Percentiles rank a stretch among this genome's conserved stretches.
phyloP scores from a whole-genome alignment of 2,329 filamentous ascomycete genomes.

The Colletotrichum plurivorum region DNA sequence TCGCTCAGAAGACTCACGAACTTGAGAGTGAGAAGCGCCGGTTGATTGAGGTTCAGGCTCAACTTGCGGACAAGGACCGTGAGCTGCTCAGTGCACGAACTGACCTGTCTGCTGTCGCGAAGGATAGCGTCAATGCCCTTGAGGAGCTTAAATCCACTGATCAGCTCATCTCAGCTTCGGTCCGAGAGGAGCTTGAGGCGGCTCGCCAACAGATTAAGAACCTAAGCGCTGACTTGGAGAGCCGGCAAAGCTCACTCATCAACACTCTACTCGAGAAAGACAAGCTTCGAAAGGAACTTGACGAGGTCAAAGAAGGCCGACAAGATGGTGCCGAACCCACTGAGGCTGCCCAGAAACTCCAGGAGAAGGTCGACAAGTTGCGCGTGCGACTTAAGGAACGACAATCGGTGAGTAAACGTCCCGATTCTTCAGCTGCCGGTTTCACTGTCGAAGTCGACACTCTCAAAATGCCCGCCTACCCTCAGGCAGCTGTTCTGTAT shows the following conservation, averaged over 20 bases:
- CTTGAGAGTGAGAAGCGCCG: conserved; percentile 54
- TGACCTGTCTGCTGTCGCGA: conserved; percentile 68
- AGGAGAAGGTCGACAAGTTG: conserved; percentile 72
- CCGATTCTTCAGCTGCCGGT: not conserved
- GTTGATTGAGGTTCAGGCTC: conserved; percentile 57
- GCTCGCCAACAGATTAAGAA: conserved; percentile 66
- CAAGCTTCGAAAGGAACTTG: conserved; percentile 68
- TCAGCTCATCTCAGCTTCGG: conserved; percentile 69
- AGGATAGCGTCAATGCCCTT: conserved; percentile 68
- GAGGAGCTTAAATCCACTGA: conserved; percentile 73
- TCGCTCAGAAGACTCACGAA: conserved; percentile 60
- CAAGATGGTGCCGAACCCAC: conserved; percentile 52
- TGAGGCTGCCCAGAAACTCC: conserved; percentile 57
- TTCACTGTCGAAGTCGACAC: not conserved
- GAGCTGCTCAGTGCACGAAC: conserved; percentile 67
- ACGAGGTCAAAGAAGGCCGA: conserved; percentile 58
- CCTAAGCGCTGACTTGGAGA: conserved; percentile 66
- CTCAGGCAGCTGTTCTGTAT: conserved; percentile 20
- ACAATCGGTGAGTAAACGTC: conserved; percentile 67
- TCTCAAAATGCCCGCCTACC: conserved; percentile 7
- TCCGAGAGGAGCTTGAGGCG: conserved; percentile 70
- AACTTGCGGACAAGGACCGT: conserved; percentile 68
- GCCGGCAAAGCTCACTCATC: conserved; percentile 72
- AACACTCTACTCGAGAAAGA: conserved; percentile 73
- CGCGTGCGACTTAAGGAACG: conserved; percentile 68